Evolutionary conservation across 805 yeast genomes (phyloP), one percentile per base, ranked within the genome.

Genomic region (Candida stauntonica): DNA sequence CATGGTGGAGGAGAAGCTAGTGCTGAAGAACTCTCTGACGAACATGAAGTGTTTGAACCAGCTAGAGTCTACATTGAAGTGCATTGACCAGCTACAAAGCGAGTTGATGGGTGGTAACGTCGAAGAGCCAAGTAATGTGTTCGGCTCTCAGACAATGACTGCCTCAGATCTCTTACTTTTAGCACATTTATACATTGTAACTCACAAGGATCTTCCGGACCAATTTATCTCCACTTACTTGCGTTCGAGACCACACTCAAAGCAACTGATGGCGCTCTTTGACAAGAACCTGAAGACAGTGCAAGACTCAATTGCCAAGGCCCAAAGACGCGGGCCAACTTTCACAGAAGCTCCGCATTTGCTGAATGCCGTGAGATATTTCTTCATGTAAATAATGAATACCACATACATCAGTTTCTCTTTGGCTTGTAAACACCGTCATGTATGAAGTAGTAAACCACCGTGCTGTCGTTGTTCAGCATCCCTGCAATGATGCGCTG

Each of bases 371-470:
- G 15, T 54, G 3, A 52, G 32, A 23, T 36, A 43, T 19, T 24
- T 38, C 17, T 9, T 42, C 20, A 18, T 42, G n/a, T 41, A 26
- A 17, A 21, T n/a, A 15, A 16, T 8, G 13, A n/a, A 15, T 5
- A 15, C 8, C 14, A 16, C 12, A 9, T 6, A 11, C 14, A 9
- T 54, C 48, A 77, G 45, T 75, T 75, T 50, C 72, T 75, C 41
- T 73, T 68, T 2, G 89, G 89, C 54, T 76, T 76, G 24, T 69
- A 75, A 8, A 81, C 59, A 4, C 89, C 89, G 49, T 76, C 77
- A 55, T 80, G 76, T 14, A 79, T 66, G 54, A 75, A 73, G 56
- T 83, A 82, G 49, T 77, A 83, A n/a, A 81, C 81, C 15, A 80
- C 68, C 0, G 88, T 79, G 2, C 86, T 81, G 54, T 83, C 93